Evolutionary conservation across 192 early-diverging fungal genomes (phyloP).

Genomic region (Podila clonocystis): DNA sequence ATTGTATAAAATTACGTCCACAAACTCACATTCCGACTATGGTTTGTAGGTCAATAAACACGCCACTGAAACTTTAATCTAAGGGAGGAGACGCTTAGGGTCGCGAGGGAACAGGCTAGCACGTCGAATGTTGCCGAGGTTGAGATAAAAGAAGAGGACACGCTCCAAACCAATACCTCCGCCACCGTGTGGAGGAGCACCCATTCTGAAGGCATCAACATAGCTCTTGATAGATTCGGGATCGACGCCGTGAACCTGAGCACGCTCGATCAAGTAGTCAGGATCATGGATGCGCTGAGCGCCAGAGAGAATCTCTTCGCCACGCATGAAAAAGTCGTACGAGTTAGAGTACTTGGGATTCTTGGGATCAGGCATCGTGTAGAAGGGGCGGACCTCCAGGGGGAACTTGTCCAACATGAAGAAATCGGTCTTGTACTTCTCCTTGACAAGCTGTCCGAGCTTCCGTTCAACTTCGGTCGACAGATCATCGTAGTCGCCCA

Average conservation of each 20-base stretch:
- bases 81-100: conserved; percentile 91
- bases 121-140: conserved; percentile 93
- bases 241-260: conserved; percentile 81
- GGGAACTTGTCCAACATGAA: conserved; percentile 99
- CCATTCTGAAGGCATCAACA: conserved; percentile 95
- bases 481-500: conserved; percentile 95
- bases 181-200: conserved; percentile 96
- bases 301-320: conserved; percentile 98
- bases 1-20: too few species aligned
- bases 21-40: too few species aligned
- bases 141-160: conserved; percentile 96
- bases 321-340: conserved; percentile 99
- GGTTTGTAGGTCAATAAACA: too few species aligned
- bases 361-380: conserved; percentile 98
- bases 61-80: conserved; percentile 44
- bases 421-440: conserved; percentile 98
- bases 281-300: conserved; percentile 99
- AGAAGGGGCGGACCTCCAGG: conserved; percentile 94
- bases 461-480: conserved; percentile 87
- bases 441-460: conserved; percentile 89
- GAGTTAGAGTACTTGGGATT: conserved; percentile 96
- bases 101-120: conserved; percentile 97
- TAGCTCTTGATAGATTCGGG: conserved; percentile 88
- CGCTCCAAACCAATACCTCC: conserved; percentile 97
- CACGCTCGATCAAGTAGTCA: conserved; percentile 79